These are phyloP conservation scores for Blastobotrys parvus DNA, from an alignment of 805 yeast genomes.

Conservation along the genomic window DNA sequence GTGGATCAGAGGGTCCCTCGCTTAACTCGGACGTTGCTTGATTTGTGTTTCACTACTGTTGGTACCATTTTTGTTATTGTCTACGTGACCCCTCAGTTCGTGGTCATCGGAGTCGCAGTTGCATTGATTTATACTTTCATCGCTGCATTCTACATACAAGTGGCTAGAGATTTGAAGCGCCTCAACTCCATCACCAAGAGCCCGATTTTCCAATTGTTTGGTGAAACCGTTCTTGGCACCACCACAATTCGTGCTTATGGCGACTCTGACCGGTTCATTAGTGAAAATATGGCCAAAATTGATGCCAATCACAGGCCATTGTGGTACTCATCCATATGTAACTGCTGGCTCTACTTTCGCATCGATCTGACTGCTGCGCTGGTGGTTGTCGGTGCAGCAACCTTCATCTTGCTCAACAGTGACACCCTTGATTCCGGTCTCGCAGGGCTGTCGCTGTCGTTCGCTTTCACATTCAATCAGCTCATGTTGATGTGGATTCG, in stretches of 20 bases:
- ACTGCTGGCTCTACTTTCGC: constrained; percentile 86
- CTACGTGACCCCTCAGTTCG: constrained; percentile 74
- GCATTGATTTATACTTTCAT: constrained; percentile 51
- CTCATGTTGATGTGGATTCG: constrained; percentile 87
- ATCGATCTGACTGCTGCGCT: constrained; percentile 75
- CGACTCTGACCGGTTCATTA: constrained; percentile 74
- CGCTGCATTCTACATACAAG: constrained; percentile 65
- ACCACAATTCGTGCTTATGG: constrained; percentile 94
- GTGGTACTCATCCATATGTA: constrained; percentile 88
- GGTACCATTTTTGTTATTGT: constrained; percentile 65
- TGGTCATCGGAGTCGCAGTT: constrained; percentile 63
- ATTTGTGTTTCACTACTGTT: constrained; percentile 55
- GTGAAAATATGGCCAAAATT: constrained; percentile 66
- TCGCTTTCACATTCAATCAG: constrained; percentile 81
- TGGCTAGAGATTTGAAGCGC: constrained; percentile 86
- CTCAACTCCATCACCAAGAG: constrained; percentile 81
- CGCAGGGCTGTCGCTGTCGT: constrained; percentile 88
- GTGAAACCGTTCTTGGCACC: constrained; percentile 86
- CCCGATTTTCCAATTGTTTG: constrained; percentile 92
- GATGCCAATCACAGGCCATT: constrained; percentile 85
- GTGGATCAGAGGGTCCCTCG: constrained; percentile 85
- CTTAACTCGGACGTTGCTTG: constrained; percentile 58
- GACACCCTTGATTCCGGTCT: constrained; percentile 76
- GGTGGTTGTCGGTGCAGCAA: constrained; percentile 71
- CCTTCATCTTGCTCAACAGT: constrained; percentile 60